Base-by-base conservation (phyloP, 345 rosid genomes). In the Eucalyptus shirleyi region DNA sequence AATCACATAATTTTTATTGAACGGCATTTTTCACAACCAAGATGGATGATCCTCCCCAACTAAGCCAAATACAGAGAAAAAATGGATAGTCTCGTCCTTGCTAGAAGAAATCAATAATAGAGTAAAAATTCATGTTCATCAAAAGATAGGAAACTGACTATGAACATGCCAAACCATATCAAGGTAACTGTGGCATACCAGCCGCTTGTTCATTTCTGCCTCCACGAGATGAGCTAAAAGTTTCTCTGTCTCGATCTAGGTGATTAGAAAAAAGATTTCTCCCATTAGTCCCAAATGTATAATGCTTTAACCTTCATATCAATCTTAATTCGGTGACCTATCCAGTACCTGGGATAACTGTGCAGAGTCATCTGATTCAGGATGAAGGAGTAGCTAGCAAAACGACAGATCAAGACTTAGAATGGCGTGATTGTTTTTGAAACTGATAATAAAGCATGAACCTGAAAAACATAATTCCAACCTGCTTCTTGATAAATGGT, bases 311-410 rank as follows among this genome's bases (percentile, higher is more conserved):
- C 72, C 85, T 28, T 49, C 44, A 88, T 5, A 56, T 16, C 28
- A 49, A 37, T 37, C 42, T 77, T 40, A 77, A 40, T 44, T 40
- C 17, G 1, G 85, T 40, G 85, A 40, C 85, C 85, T 77, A 77
- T 77, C 65, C 89, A 62, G 90, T 92, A 98, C 99, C 97, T 98
- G 99, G 91, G 99, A 98, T 92, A 98, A 89, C 94, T 97, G 99
- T 30, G 99, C 99, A 86, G 99, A 97, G 92, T 98, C 99, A 94
- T 98, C 99, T 89, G 99, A 98, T 93, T 97, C 99, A 24, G 99
- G 99, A 89, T 88, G 91, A 85, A 98, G 99, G 89, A 98, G 99
- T 88, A 98, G 93, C 99, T 98, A 96, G n/a, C 88, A 86, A 88
- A 95, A 88, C 88, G 21, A 87, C 49, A 87, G 65, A 87, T 34